These are phyloP conservation scores for Mediolabrus comicus DNA, from an alignment of 108 stramenopile genomes.

Conservation along the genomic window DNA sequence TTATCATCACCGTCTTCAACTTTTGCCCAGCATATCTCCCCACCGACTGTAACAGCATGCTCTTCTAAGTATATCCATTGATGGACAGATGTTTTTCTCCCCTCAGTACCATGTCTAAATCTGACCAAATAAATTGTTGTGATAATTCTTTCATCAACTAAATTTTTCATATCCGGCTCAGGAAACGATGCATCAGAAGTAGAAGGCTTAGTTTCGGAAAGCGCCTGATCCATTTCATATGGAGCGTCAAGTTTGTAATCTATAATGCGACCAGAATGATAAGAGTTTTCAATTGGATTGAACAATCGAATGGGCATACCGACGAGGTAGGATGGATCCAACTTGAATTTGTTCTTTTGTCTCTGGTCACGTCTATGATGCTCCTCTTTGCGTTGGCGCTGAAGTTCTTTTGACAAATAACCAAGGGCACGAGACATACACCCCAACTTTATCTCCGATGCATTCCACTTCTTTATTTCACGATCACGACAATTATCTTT, in stretches of 20 bases:
- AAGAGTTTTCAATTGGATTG: conserved; percentile 40
- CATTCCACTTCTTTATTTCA: neutral
- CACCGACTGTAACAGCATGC: conserved; percentile 32
- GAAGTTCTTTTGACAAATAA: conserved; percentile 28
- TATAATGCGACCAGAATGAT: conserved; percentile 46
- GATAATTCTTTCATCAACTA: conserved; percentile 28
- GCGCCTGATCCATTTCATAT: conserved; percentile 15
- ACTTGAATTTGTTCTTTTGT: conserved; percentile 16
- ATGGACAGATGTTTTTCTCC: conserved; percentile 41
- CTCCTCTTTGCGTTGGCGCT: conserved; percentile 13
- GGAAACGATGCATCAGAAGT: neutral
- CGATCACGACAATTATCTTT: conserved; percentile 15
- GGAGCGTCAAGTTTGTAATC: conserved; percentile 36
- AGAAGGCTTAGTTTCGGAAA: conserved; percentile 5
- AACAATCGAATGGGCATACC: conserved; percentile 40
- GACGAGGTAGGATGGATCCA: conserved; percentile 41
- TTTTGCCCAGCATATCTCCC: conserved; percentile 42
- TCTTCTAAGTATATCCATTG: conserved; percentile 51
- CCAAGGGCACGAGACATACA: conserved; percentile 17
- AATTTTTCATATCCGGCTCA: conserved; percentile 5
- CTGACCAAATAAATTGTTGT: conserved; percentile 35
- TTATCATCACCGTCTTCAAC: neutral
- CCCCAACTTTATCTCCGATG: conserved; percentile 25
- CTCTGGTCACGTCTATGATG: conserved; percentile 9
- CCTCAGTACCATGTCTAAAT: conserved; percentile 39